Conservation (phyloP, 2,329 filamentous ascomycete genomes). For the Pyricularia sp. region DNA sequence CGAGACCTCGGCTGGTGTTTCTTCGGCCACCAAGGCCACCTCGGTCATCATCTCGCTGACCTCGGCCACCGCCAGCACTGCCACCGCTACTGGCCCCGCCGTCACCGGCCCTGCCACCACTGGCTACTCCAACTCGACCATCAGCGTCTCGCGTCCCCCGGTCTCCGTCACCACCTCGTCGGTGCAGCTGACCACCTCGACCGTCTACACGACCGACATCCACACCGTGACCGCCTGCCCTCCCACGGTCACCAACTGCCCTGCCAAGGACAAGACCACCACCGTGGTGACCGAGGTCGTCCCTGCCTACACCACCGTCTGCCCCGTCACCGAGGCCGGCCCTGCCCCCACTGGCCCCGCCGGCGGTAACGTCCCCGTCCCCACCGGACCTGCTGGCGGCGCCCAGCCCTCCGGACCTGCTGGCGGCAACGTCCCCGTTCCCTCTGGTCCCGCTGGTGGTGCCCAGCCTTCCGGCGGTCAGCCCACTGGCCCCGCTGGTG, state of each 20-base stretch:
- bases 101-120: background rate
- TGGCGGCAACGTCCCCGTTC: background rate
- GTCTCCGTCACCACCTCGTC: background rate
- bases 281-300: background rate
- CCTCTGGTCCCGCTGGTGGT: background rate
- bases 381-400: background rate
- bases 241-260: background rate
- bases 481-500: background rate
- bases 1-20: background rate
- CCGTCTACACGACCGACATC: conserved; percentile 1
- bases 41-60: background rate
- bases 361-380: background rate
- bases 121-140: background rate
- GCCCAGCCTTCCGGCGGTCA: too few species aligned
- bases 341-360: background rate
- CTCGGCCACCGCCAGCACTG: background rate
- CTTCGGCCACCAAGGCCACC: background rate
- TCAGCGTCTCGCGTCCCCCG: background rate
- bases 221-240: conserved; percentile 2
- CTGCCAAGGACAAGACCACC: background rate
- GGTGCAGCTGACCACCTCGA: background rate
- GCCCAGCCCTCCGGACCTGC: background rate
- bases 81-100: background rate
- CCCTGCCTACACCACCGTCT: background rate
- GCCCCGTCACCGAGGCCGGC: conserved; percentile 1